Conservation (phyloP, 163 green algal genomes). For the Prototheca cutis region DNA sequence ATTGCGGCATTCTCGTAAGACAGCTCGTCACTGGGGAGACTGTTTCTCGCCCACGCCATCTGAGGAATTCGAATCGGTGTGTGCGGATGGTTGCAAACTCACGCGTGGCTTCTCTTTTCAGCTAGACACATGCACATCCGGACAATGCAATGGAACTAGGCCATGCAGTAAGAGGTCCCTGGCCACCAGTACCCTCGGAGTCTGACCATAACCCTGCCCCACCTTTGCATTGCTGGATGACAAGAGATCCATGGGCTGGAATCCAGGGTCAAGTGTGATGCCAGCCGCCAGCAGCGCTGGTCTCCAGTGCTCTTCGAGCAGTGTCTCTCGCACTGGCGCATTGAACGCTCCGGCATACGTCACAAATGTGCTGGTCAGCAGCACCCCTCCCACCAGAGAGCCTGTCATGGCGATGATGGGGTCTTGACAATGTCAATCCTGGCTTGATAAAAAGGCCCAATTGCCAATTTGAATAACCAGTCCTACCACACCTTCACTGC, state of each 20-base stretch:
- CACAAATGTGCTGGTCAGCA: conserved; percentile 77
- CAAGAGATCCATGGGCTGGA: conserved; percentile 1
- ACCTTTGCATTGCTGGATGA: not conserved
- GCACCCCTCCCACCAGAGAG: conserved; percentile 62
- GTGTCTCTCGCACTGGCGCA: conserved; percentile 41
- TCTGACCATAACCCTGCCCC: not conserved
- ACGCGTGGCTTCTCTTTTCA: too few species aligned
- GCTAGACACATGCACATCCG: too few species aligned
- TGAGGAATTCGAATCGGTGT: too few species aligned
- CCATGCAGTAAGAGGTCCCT: too few species aligned
- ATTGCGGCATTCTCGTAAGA: conserved; percentile 87
- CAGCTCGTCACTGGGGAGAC: conserved; percentile 72
- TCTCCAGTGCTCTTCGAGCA: conserved; percentile 12
- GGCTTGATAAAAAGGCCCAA: too few species aligned
- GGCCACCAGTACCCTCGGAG: not conserved
- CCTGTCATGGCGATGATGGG: too few species aligned
- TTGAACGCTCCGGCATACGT: conserved; percentile 85
- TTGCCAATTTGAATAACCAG: too few species aligned
- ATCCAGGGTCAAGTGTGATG: not conserved
- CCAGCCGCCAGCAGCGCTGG: conserved; percentile 1
- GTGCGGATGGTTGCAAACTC: not conserved
- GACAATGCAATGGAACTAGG: too few species aligned
- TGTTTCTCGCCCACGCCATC: conserved; percentile 66
- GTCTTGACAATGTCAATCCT: too few species aligned
- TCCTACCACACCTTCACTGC: conserved; percentile 12